Conservation (phyloP, 305 asterid species). For the Rubia tinctorum region DNA sequence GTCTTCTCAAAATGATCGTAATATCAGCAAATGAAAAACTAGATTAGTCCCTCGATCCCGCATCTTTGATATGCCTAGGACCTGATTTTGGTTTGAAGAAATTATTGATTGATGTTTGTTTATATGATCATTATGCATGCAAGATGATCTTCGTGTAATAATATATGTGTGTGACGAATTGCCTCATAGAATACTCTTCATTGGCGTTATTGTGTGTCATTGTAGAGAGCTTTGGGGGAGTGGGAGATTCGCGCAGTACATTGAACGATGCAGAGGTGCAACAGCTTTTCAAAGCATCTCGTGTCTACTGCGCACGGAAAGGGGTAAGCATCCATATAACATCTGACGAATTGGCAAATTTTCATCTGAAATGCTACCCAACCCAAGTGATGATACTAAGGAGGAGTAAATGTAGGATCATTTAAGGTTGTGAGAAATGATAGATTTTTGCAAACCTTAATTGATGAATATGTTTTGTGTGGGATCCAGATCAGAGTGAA, state of each 20-base stretch:
- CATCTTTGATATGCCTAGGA: too few species aligned
- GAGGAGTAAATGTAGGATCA: neutral
- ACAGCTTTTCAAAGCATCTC: constrained; percentile 43
- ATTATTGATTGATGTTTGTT: too few species aligned
- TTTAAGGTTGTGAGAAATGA: neutral
- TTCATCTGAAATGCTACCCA: neutral
- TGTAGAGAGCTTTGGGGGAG: constrained; percentile 17
- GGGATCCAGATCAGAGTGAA: constrained; percentile 42
- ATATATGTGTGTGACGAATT: neutral
- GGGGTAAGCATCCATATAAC: constrained; percentile 37
- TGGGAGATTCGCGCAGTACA: constrained; percentile 32
- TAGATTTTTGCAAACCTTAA: neutral
- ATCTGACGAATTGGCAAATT: neutral
- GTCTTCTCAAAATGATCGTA: too few species aligned
- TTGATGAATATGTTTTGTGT: constrained; percentile 19
- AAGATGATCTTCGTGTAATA: neutral
- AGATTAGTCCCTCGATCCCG: too few species aligned
- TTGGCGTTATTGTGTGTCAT: neutral
- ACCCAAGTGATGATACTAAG: neutral
- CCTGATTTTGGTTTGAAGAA: too few species aligned
- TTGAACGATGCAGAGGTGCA: constrained; percentile 23
- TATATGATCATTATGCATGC: neutral
- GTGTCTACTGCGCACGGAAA: constrained; percentile 59
- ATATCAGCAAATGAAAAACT: too few species aligned
- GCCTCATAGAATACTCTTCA: neutral